These are phyloP conservation scores for Penicillium silybi DNA, from an alignment of 495 filamentous ascomycete genomes.

Conservation along the genomic window DNA sequence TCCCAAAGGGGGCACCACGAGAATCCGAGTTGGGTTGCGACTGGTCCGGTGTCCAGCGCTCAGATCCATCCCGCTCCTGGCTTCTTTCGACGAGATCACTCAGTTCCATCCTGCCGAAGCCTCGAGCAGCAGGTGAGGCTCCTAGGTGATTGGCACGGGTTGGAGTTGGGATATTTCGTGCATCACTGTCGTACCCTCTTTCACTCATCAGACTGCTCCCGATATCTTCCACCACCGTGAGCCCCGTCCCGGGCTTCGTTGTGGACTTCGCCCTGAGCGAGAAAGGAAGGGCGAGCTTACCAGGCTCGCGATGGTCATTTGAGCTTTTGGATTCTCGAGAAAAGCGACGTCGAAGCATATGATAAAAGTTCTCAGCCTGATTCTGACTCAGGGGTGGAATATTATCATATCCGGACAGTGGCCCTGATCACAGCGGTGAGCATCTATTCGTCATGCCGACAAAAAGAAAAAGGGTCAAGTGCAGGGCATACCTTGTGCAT, in stretches of 20 bases:
- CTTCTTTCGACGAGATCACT: slow-evolving; percentile 20
- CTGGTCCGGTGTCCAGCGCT: slow-evolving; percentile 3
- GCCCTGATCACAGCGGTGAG: neutral
- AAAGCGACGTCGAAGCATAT: slow-evolving; percentile 34
- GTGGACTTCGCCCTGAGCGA: slow-evolving; percentile 16
- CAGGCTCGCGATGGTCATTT: slow-evolving; percentile 6
- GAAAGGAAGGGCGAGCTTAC: slow-evolving; percentile 19
- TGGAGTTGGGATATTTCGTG: slow-evolving; percentile 36
- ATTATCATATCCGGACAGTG: neutral
- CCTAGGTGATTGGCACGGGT: slow-evolving; percentile 5
- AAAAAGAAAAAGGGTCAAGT: neutral
- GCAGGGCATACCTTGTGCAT: slow-evolving; percentile 5
- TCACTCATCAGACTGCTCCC: slow-evolving; percentile 41
- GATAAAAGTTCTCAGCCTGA: slow-evolving; percentile 22
- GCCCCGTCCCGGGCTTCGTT: neutral
- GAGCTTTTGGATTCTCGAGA: slow-evolving; percentile 28
- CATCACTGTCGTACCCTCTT: slow-evolving; percentile 46
- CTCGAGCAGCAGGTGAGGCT: slow-evolving; percentile 3
- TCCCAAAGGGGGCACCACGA: slow-evolving; percentile 8
- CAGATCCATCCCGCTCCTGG: slow-evolving; percentile 15
- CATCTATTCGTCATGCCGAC: neutral
- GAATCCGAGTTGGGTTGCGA: neutral
- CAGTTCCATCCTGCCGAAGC: slow-evolving; percentile 9
- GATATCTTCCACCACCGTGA: slow-evolving; percentile 16
- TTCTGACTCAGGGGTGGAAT: neutral